Base-by-base conservation (phyloP, 148 eudicot species). In the Amaranthus cruentus region DNA sequence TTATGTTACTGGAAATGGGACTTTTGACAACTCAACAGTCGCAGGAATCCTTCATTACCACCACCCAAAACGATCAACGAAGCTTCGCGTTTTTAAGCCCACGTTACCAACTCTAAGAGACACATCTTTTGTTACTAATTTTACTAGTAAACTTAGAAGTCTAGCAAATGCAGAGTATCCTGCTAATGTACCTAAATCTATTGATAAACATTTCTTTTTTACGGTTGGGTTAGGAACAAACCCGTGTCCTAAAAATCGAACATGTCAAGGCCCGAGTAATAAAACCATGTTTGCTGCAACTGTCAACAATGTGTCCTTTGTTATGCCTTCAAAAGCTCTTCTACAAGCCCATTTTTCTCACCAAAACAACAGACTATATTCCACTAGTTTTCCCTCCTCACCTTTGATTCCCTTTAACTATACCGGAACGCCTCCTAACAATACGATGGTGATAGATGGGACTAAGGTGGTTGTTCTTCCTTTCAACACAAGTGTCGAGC, bases 291-390 rank as follows among this genome's bases (percentile, higher is more conserved):
- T 12, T 15, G 64, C 74, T 6, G 74, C 63, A 6, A 47, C 74
- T 8, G 11, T 71, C 8, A 71, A 71, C 21, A 71, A 71, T 15
- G 74, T 71, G 7, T 71, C 74, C 7, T 71, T 71, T 57, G 64
- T 71, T 0, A 11, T 44, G 11, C 74, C 74, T 9, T 56, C 28
- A 43, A 47, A 9, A 6, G 74, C 74, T 7, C 11, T 71, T 13
- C 74, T 71, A 53, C 74, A 71, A 71, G 15, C 74, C 47, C 55
- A 71, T 15, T 58, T 46, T 28, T 4, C 63, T 0, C 53, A 54
- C 18, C 53, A 71, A 15, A 46, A 57, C 9, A 5, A 52, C 0
- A 57, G 72, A 4, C 58, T 58, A 58, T 58, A 56, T 15, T 15
- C 2, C 28, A 6, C 54, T 15, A n/a, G 59, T 58, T 71, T 71